A percentile compares a stretch with the other conserved stretches of the same genome.
These are phyloP conservation scores for Mediolabrus comicus DNA, from an alignment of 108 stramenopile genomes.

Conservation along the genomic window DNA sequence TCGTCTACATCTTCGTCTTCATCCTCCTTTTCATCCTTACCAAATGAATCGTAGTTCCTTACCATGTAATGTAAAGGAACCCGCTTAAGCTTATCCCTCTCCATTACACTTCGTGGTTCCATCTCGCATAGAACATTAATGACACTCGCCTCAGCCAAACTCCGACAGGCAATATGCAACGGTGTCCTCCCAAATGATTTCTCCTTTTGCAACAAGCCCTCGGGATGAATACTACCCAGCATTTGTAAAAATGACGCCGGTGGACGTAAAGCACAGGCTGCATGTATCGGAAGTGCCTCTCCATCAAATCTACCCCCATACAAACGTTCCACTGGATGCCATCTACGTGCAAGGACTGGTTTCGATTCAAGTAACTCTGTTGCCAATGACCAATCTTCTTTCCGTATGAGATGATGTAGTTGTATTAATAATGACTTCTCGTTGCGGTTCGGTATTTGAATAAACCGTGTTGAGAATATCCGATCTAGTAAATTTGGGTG, in stretches of 20 bases:
- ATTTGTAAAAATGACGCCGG: constrained; percentile 26
- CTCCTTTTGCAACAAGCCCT: constrained; percentile 30
- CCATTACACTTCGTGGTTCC: constrained; percentile 33
- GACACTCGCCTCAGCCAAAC: constrained; percentile 35
- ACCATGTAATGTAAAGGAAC: constrained; percentile 41
- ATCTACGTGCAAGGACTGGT: constrained; percentile 22
- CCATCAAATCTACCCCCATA: constrained; percentile 32
- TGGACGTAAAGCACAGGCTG: constrained; percentile 28
- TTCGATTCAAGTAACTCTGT: constrained; percentile 18
- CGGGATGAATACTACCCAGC: constrained; percentile 15
- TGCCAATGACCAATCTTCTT: constrained; percentile 45
- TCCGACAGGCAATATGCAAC: constrained; percentile 37
- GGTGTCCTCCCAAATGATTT: constrained; percentile 37
- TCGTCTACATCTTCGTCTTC: not conserved
- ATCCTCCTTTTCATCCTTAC: constrained; percentile 17
- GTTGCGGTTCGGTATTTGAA: not conserved
- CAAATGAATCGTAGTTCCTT: constrained; percentile 27
- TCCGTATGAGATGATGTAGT: constrained; percentile 25
- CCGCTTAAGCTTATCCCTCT: constrained; percentile 29
- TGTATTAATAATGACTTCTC: not conserved
- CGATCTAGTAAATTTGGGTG: not conserved
- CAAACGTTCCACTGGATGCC: constrained; percentile 30
- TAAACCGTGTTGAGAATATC: not conserved
- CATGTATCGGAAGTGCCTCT: constrained; percentile 32
- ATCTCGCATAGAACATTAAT: constrained; percentile 27